Percentiles rank a stretch among this genome's conserved stretches.
Conservation (phyloP, 805 yeast species). For the Lachancea mirantina region DNA sequence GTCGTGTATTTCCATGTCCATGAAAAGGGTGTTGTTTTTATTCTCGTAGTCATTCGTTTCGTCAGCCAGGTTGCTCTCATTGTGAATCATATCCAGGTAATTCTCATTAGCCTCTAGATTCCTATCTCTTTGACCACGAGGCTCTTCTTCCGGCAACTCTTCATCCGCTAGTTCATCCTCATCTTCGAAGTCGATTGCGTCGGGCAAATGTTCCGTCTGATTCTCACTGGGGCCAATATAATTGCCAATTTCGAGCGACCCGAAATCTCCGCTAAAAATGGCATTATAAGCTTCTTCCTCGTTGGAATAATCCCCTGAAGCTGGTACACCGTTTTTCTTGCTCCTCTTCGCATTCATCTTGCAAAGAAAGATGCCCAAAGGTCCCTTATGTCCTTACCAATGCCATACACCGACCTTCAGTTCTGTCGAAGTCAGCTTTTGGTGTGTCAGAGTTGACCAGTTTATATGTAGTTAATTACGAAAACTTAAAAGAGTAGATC, state of each 20-base stretch:
- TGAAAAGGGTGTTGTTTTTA: constrained; percentile 27
- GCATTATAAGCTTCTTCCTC: constrained; percentile 37
- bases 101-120: constrained; percentile 22
- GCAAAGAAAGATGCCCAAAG: no score
- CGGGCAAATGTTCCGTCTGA: constrained; percentile 66
- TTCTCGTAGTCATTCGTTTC: constrained; percentile 22
- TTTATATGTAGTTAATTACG: no score
- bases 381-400: no score
- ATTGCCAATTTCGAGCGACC: constrained; percentile 29
- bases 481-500: no score
- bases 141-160: constrained; percentile 40
- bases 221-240: constrained; percentile 33
- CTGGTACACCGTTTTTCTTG: constrained; percentile 1
- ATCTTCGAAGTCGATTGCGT: constrained; percentile 90
- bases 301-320: constrained; percentile 22
- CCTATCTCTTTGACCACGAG: constrained; percentile 12
- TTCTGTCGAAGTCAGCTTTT: no score
- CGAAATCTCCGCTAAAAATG: constrained; percentile 33
- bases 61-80: constrained; percentile 29
- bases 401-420: no score
- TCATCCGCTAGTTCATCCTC: constrained; percentile 94
- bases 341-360: no score
- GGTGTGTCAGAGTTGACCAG: no score
- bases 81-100: constrained; percentile 11
- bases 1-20: constrained; percentile 13